Evolutionary conservation across 371 early-diverging fungal species (phyloP), one percentile per base, ranked within the genome.

Genomic region (Haplosporangium sp.): DNA sequence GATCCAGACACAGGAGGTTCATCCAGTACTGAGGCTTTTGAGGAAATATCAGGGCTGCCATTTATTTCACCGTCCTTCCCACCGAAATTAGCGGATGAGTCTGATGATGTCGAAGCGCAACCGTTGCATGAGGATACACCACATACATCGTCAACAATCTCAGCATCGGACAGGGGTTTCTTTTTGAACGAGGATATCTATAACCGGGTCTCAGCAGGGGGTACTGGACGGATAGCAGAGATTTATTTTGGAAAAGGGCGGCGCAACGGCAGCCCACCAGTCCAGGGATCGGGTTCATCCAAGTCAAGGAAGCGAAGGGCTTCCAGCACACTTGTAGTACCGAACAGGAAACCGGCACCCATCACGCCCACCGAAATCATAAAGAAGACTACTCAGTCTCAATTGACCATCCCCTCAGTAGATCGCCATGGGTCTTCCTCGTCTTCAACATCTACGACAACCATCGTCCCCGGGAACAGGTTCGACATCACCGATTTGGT

Each of bases 401-500:
- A 38, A 3, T n/a, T 37, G 10, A 38, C 40, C 5, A 14, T 18
- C 18, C 10, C 0, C 16, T 8, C 53, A 12, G 14, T 42, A 29
- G 51, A 59, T 50, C 56, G 20, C 13, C 4, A 40, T 20, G 29
- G 42, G 8, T 8, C 59, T 29, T 29, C 29, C n/a, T 0, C 59
- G 13, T 18, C 64, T 1, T n/a, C 62, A 21, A 41, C 45, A n/a
- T 38, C 64, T 11, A 55, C 43, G 38, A 12, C 18, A 0, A 29
- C 45, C 20, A 10, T 55, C 11, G 21, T 23, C 2, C 38, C 55
- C 9, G 37, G 40, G 7, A 45, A 42, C 40, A 59, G 62, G 14
- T 62, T 75, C 57, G 62, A 69, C 36, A 62, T 75, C 29, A 66
- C n/a, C n/a, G 70, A 75, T 5, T n/a, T 75, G 38, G 62, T 75